phyloP scores from a whole-genome alignment of 805 yeast genomes.

The Metschnikowia cubensis region DNA sequence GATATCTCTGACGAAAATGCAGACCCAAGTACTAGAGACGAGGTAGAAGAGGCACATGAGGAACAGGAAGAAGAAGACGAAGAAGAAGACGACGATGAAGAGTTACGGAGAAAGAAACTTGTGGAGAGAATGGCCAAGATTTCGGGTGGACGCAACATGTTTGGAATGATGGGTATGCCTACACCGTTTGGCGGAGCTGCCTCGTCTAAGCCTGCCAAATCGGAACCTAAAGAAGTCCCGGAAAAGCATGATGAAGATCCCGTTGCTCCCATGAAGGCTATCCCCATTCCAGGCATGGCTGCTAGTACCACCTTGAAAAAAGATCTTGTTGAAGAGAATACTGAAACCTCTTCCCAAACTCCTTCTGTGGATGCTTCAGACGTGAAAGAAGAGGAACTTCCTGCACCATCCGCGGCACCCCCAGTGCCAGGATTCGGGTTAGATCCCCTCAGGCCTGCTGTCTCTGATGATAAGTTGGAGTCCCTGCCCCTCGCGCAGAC shows the following conservation, averaged over 20 bases:
- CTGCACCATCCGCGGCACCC: background rate
- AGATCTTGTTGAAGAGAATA: background rate
- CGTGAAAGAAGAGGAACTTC: background rate
- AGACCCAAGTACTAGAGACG: constrained; percentile 29
- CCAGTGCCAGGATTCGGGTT: background rate
- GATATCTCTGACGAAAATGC: background rate
- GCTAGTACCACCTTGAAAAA: background rate
- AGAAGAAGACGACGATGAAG: constrained; percentile 68
- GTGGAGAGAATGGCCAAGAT: constrained; percentile 95
- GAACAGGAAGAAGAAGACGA: constrained; percentile 51
- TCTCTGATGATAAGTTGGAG: background rate
- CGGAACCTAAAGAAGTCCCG: constrained; percentile 9
- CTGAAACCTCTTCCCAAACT: background rate
- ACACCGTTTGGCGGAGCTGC: constrained; percentile 33
- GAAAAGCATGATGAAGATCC: background rate
- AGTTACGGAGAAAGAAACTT: constrained; percentile 66
- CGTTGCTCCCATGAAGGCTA: constrained; percentile 3
- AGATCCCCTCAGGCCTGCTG: background rate
- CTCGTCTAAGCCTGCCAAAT: constrained; percentile 10
- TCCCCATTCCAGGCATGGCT: constrained; percentile 14
- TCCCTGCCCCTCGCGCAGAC: background rate
- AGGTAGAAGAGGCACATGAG: constrained; percentile 45
- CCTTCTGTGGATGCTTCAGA: background rate
- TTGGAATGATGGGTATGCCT: constrained; percentile 64
- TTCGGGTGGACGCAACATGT: constrained; percentile 80